Evolutionary conservation across 202 grass and related monocot genomes (phyloP).

Genomic region (Musa balbisiana): DNA sequence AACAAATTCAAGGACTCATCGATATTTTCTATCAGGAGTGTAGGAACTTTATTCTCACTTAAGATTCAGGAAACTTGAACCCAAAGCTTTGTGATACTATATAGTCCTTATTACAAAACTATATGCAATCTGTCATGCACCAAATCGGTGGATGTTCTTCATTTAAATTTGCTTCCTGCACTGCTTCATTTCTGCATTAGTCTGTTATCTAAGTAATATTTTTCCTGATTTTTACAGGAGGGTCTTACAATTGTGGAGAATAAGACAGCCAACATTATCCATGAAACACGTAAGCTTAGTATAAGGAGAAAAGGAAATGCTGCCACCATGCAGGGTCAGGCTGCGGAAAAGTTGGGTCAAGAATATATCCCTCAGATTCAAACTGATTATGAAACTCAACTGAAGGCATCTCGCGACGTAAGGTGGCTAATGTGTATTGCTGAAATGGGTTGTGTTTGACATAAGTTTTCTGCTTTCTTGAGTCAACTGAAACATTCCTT

Average conservation of each 20-base stretch:
- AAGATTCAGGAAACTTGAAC: background rate
- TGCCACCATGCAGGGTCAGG: slow-evolving; percentile 38
- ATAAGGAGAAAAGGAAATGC: slow-evolving; percentile 65
- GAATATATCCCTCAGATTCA: slow-evolving; percentile 53
- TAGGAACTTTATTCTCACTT: background rate
- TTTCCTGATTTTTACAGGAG: slow-evolving; percentile 46
- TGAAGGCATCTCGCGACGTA: slow-evolving; percentile 99
- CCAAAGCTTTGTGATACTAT: background rate
- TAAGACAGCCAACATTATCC: slow-evolving; percentile 86
- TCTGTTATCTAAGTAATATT: slow-evolving; percentile 17
- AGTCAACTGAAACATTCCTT: background rate
- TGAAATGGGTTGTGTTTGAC: slow-evolving; percentile 21
- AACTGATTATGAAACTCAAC: slow-evolving; percentile 79
- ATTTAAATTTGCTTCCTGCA: background rate
- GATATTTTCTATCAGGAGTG: background rate
- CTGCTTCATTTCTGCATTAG: background rate
- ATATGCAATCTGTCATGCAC: background rate
- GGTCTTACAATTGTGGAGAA: slow-evolving; percentile 84
- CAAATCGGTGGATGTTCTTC: background rate
- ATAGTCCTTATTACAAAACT: background rate
- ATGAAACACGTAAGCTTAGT: slow-evolving; percentile 85
- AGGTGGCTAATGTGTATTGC: slow-evolving; percentile 81
- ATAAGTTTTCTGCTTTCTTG: slow-evolving; percentile 6
- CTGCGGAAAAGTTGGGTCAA: slow-evolving; percentile 50
- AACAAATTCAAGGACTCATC: background rate